phyloP scores from a whole-genome alignment of 768 basidiomycete genomes.

The Lentinus brumalis region DNA sequence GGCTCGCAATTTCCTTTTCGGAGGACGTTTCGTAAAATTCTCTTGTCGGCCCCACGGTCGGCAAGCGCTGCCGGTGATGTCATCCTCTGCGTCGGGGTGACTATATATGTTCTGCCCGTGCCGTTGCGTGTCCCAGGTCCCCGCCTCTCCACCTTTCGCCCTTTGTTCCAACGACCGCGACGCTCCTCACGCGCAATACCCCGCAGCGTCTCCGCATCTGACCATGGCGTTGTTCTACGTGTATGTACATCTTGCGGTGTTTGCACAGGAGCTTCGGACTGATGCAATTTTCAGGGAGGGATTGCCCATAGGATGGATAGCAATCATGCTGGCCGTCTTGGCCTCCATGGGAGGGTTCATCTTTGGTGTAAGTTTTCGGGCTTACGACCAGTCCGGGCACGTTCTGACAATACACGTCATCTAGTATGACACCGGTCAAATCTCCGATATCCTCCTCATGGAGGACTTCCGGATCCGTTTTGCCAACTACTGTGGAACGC shows the following conservation, averaged over 20 bases:
- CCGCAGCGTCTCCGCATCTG: neutral
- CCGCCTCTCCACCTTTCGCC: neutral
- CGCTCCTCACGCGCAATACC: neutral
- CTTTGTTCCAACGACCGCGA: neutral
- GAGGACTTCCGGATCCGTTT: constrained; percentile 67
- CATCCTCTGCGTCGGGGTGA: constrained; percentile 5
- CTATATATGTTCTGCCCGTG: constrained; percentile 10
- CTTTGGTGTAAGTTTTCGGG: constrained; percentile 28
- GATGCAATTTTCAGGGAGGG: constrained; percentile 43
- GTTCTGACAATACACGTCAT: neutral
- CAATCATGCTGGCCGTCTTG: constrained; percentile 66
- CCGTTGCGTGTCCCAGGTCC: neutral
- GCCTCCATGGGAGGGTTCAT: constrained; percentile 67
- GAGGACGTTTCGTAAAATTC: too few relatives aligned
- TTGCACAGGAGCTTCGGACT: neutral
- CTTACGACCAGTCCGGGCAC: neutral
- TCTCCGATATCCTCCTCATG: constrained; percentile 77
- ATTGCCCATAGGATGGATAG: constrained; percentile 60
- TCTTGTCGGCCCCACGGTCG: neutral
- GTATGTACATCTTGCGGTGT: constrained; percentile 17
- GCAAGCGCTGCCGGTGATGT: constrained; percentile 18
- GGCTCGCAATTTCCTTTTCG: too few relatives aligned
- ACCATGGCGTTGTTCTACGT: constrained; percentile 34
- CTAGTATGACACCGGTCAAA: constrained; percentile 74
- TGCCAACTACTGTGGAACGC: constrained; percentile 45